These are phyloP conservation scores for Diaporthe sp. DNA, from an alignment of 2,329 filamentous ascomycete species.

Conservation along the genomic window DNA sequence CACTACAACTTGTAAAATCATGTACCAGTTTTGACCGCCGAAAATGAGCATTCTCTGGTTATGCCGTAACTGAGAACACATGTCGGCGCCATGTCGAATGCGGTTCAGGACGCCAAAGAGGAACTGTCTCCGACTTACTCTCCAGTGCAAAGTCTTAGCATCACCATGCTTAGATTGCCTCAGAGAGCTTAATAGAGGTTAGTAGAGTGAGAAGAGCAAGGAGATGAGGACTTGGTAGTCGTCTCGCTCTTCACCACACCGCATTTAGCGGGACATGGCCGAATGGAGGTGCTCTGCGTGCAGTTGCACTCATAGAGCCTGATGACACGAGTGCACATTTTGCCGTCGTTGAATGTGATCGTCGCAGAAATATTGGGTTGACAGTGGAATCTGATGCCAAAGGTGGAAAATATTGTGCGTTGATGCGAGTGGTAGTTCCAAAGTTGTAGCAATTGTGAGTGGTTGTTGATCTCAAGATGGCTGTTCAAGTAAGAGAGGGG, in stretches of 20 bases:
- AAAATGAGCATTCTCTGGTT: too few species aligned
- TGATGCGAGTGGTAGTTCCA: background rate
- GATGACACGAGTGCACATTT: background rate
- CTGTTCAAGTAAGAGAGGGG: too few species aligned
- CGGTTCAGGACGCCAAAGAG: too few species aligned
- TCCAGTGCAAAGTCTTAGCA: background rate
- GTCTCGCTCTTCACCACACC: background rate
- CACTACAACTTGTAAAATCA: too few species aligned
- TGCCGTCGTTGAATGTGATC: background rate
- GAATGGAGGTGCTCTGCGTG: background rate
- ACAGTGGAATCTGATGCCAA: background rate
- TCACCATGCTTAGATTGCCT: too few species aligned
- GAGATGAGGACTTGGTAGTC: background rate
- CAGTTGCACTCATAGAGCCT: background rate
- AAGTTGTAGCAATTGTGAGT: background rate
- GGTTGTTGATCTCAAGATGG: background rate
- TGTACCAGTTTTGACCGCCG: too few species aligned
- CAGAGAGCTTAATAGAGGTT: background rate
- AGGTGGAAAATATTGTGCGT: background rate
- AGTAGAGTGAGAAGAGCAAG: slow-evolving; percentile 2
- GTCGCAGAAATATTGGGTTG: background rate
- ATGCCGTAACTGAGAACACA: too few species aligned
- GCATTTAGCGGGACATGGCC: background rate
- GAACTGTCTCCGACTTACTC: background rate
- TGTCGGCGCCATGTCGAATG: too few species aligned